Conservation (phyloP, 495 filamentous ascomycete species). For the Sabuloglossum arenarium region DNA sequence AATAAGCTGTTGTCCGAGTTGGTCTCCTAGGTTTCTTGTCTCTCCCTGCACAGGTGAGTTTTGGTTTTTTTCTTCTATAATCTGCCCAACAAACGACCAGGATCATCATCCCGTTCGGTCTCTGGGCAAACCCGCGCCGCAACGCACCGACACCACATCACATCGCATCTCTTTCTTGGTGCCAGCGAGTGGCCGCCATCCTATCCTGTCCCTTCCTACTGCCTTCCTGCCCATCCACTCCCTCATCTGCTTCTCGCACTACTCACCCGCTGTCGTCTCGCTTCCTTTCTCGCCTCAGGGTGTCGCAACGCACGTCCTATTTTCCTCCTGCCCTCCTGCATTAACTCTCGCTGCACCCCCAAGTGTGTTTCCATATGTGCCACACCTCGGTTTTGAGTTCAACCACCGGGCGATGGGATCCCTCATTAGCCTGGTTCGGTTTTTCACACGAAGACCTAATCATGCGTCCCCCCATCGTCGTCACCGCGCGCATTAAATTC, state of each 20-base stretch:
- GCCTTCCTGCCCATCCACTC: background rate
- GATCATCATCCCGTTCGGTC: background rate
- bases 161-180: background rate
- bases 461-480: background rate
- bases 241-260: background rate
- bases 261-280: background rate
- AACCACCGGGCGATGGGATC: background rate
- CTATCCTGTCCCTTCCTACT: background rate
- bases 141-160: background rate
- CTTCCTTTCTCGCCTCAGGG: background rate
- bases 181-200: background rate
- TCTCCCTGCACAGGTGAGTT: background rate
- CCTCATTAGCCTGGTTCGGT: background rate
- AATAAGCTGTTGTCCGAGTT: too few species aligned
- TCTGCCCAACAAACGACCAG: background rate
- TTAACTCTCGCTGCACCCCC: background rate
- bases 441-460: background rate
- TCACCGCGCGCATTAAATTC: background rate
- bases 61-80: background rate
- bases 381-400: background rate
- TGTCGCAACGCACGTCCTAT: background rate
- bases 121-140: background rate
- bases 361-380: constrained; percentile 1
- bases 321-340: background rate
- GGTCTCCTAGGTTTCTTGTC: too few species aligned